Evolutionary conservation across 176 grass and related monocot genomes (phyloP), one percentile per base, ranked within the genome.

Genomic region (Avena insularis): DNA sequence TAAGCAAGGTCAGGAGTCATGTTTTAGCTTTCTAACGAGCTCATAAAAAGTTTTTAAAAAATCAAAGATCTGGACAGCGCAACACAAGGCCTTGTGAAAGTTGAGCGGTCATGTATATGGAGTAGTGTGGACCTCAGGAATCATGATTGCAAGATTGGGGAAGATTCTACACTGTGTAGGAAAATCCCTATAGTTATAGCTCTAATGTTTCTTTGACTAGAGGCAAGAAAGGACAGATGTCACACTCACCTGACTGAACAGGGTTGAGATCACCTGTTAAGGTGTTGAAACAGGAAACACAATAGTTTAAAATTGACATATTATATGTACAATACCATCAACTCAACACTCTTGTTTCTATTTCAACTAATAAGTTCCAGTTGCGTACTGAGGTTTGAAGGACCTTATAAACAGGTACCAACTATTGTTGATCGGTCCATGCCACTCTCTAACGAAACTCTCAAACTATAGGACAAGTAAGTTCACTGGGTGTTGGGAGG

Each of bases 341-440:
- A 60, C 77, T 77, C 13, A 43, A 83, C 1, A 3, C 71, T 83
- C 20, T 46, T 51, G 10, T 65, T 74, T 86, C 73, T 65, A 65
- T 49, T 75, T 31, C 46, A 78, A 83, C 51, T 62, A 71, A 56
- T 79, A 60, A 61, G 65, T 2, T 8, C 53, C 11, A 71, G 54
- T 45, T 51, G 4, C 53, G 53, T 54, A 33, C 53, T 90, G 46
- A 57, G 55, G 29, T 79, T 73, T 81, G 20, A 79, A 87, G 35
- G n/a, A 79, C 47, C 12, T 48, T 83, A 83, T 74, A 83, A 38
- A 38, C 3, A 19, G 21, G 21, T 47, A 65, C 64, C 12, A 65
- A 73, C 47, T 31, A 75, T 31, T 57, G 56, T 75, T 36, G 17
- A 63, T 48, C 49, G 67, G 83, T 89, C 62, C 58, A 85, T 79